A percentile compares a stretch with the other conserved stretches of the same genome.
These are phyloP conservation scores for Turritis glabra DNA, from an alignment of 345 rosid species.

Conservation along the genomic window DNA sequence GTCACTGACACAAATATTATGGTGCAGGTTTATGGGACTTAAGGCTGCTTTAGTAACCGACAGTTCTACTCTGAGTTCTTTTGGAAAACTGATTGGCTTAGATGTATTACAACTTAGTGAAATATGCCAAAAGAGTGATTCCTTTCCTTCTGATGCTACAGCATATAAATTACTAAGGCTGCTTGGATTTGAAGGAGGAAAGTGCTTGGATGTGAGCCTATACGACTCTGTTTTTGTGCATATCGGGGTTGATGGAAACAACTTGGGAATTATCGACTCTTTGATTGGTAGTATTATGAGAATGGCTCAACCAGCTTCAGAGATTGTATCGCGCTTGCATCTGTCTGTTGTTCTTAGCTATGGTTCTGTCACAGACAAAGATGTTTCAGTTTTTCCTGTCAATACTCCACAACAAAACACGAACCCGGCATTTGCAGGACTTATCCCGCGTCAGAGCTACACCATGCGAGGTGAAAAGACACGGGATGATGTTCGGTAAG, in stretches of 20 bases:
- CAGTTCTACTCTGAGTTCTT: conserved; percentile 48
- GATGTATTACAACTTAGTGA: conserved; percentile 44
- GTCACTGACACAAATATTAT: neutral
- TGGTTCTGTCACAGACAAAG: conserved; percentile 51
- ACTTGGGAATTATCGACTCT: conserved; percentile 47
- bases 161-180: conserved; percentile 48
- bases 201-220: conserved; percentile 45
- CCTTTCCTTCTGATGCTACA: conserved; percentile 37
- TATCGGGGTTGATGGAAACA: conserved; percentile 47
- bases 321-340: conserved; percentile 62
- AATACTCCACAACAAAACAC: conserved; percentile 38
- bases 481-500: conserved; percentile 72
- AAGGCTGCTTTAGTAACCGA: conserved; percentile 69
- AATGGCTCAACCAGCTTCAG: conserved; percentile 58
- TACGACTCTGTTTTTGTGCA: conserved; percentile 76
- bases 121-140: conserved; percentile 36
- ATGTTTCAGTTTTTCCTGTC: conserved; percentile 45
- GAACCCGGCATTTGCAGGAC: conserved; percentile 45
- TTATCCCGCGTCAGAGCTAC: conserved; percentile 79
- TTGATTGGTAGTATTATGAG: conserved; percentile 54
- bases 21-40: conserved; percentile 80
- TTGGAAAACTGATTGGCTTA: conserved; percentile 57
- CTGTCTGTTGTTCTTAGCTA: conserved; percentile 76
- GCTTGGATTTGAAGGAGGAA: conserved; percentile 76
- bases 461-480: conserved; percentile 72